Percentiles rank a stretch among this genome's conserved stretches.
Conservation (phyloP, 1,284 basidiomycete genomes). For the Irpex lacteus region DNA sequence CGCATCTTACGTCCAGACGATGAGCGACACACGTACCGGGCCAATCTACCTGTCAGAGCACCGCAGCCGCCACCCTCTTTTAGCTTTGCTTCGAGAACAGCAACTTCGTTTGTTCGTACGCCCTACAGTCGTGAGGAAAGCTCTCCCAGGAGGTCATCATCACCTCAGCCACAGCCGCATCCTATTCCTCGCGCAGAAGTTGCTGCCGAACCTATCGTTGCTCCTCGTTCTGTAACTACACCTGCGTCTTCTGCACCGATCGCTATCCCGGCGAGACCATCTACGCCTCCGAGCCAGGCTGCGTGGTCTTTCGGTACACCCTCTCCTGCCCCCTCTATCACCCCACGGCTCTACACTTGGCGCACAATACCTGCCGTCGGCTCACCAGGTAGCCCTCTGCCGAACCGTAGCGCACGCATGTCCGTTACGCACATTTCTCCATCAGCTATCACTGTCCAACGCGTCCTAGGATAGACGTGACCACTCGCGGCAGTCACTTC, state of each 20-base stretch:
- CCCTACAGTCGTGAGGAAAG: not conserved
- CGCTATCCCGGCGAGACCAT: slow-evolving; percentile 13
- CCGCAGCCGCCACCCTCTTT: not conserved
- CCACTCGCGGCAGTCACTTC: not conserved
- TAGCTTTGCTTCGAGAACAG: not conserved
- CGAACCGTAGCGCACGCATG: slow-evolving; percentile 27
- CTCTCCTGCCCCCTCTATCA: slow-evolving; percentile 26
- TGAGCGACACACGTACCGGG: slow-evolving; percentile 13
- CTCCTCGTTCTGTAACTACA: slow-evolving; percentile 2
- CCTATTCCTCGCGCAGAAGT: slow-evolving; percentile 9
- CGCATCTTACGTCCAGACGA: slow-evolving; percentile 15
- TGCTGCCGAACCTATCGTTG: slow-evolving; percentile 5
- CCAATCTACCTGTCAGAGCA: not conserved
- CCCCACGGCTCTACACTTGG: slow-evolving; percentile 26
- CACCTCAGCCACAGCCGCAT: not conserved
- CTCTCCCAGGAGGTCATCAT: slow-evolving; percentile 6
- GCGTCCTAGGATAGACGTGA: not conserved
- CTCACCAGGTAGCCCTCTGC: slow-evolving; percentile 23
- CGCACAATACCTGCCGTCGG: slow-evolving; percentile 12
- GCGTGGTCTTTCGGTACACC: slow-evolving; percentile 15
- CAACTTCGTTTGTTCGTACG: slow-evolving; percentile 8
- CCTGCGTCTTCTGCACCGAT: slow-evolving; percentile 5
- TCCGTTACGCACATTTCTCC: slow-evolving; percentile 28
- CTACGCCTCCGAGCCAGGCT: slow-evolving; percentile 17
- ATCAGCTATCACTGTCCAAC: not conserved